Base-by-base conservation (phyloP, 2,329 filamentous ascomycete genomes). In the Cordyceps tenuipes region DNA sequence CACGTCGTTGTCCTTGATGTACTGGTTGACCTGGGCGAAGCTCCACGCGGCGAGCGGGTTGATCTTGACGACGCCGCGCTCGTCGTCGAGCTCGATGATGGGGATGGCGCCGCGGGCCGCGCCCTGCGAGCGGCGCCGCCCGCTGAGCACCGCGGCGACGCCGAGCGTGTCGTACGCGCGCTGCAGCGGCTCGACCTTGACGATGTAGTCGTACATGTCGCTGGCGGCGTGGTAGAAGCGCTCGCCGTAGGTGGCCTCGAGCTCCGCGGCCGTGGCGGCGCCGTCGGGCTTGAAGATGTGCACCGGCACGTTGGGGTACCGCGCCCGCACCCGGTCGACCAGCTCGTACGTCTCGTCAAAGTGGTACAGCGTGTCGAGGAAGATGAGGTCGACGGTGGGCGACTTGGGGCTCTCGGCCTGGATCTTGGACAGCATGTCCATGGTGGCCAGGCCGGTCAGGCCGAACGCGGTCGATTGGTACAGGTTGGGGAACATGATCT, bases 181-280 rank as follows among this genome's bases (percentile, higher is more conserved):
- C 76, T 96, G 87, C 59, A 92, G 90, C 17, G 94, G 94, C 79
- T 99, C 94, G 53, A 99, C 94, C 80, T 99, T 99, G 77, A 92
- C 94, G 64, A 94, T 81, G 82, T 90, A 97, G 81, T 99, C 94
- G 76, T 99, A 99, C 69, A 93, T 83, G 69, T 97, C 90, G 54
- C 91, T 83, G 65, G 94, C 88, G 36, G 79, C 83, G 72, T 96
- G 89, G 86, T 92, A 99, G 52, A 97, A 78, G 65, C 85, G 84
- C 71, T 87, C 80, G 69, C 94, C 94, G 71, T 97, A 91, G 68
- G 85, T 87, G 63, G 82, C 78, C 72, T 91, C 88, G 69, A 99
- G 97, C 64, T 96, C 87, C 56, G 83, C 82, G 19, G 83, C 81
- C 0, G 82, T 91, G 60, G 88, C 82, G 68, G 83, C 83, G 56